Conservation (phyloP, 805 yeast genomes). For the Ogataea kodamae region DNA sequence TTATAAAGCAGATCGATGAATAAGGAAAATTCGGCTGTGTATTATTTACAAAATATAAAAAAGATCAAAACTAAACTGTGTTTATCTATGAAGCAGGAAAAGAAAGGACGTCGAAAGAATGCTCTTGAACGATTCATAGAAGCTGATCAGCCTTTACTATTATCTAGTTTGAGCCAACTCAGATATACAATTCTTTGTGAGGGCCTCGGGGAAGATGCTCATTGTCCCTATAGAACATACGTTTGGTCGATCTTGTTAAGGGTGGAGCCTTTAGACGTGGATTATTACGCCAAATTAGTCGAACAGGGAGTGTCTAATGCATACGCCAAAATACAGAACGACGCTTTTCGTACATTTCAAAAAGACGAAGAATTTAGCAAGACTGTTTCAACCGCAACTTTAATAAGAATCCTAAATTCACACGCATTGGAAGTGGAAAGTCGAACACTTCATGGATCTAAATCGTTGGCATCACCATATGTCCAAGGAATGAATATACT, state of each 20-base stretch:
- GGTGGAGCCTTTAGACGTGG: conserved; percentile 55
- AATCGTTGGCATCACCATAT: conserved; percentile 43
- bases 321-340: conserved; percentile 72
- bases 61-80: neutral
- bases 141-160: conserved; percentile 41
- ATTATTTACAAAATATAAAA: conserved; percentile 4
- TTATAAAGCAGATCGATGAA: conserved; percentile 19
- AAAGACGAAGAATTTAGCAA: conserved; percentile 63
- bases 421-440: conserved; percentile 49
- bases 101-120: conserved; percentile 46
- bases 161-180: conserved; percentile 50
- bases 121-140: conserved; percentile 49
- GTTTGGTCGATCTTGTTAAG: conserved; percentile 79
- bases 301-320: conserved; percentile 55
- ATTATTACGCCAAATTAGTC: conserved; percentile 51
- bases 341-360: conserved; percentile 80
- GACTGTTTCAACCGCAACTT: conserved; percentile 64
- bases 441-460: conserved; percentile 7
- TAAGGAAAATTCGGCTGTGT: conserved; percentile 5
- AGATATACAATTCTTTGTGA: conserved; percentile 50
- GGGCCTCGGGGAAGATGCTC: conserved; percentile 38
- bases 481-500: conserved; percentile 94
- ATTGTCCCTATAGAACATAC: conserved; percentile 65
- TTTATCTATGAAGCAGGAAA: conserved; percentile 9
- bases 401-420: conserved; percentile 69